phyloP scores from a whole-genome alignment of 1,139 yeast species.

The Debaryomyces sp. region DNA sequence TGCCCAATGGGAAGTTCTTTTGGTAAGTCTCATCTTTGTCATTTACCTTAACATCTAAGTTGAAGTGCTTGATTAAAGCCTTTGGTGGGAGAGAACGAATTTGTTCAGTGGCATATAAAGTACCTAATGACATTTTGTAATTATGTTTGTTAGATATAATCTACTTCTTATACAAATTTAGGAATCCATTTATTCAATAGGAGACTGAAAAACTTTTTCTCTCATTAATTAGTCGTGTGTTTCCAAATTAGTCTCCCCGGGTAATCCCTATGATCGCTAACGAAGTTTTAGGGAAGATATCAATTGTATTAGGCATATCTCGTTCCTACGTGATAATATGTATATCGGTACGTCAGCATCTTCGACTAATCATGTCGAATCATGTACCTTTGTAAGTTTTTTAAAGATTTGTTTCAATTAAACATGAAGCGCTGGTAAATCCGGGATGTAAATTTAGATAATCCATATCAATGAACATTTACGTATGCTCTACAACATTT shows the following conservation, averaged over 20 bases:
- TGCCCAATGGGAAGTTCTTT: conserved; percentile 65
- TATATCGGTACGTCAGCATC: not conserved
- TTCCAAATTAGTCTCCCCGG: not conserved
- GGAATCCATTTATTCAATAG: not conserved
- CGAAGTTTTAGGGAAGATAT: not conserved
- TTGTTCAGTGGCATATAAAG: conserved; percentile 55
- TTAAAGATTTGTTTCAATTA: not conserved
- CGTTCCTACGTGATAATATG: not conserved
- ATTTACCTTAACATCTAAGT: conserved; percentile 67
- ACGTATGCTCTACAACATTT: not conserved
- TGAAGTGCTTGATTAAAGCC: conserved; percentile 69
- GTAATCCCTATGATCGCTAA: not conserved
- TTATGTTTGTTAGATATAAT: not conserved
- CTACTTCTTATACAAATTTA: not conserved
- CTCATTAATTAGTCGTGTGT: not conserved
- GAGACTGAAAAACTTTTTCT: not conserved
- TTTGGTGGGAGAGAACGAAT: conserved; percentile 53
- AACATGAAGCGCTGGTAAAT: not conserved
- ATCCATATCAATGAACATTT: not conserved
- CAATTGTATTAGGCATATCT: not conserved
- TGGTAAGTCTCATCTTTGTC: conserved; percentile 48
- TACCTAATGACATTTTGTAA: conserved; percentile 63
- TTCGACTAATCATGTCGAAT: not conserved
- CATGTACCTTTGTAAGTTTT: not conserved
- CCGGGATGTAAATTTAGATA: not conserved